Evolutionary conservation across 345 rosid species (phyloP), one percentile per base, ranked within the genome.

Genomic region (Noccaea bulbosa): DNA sequence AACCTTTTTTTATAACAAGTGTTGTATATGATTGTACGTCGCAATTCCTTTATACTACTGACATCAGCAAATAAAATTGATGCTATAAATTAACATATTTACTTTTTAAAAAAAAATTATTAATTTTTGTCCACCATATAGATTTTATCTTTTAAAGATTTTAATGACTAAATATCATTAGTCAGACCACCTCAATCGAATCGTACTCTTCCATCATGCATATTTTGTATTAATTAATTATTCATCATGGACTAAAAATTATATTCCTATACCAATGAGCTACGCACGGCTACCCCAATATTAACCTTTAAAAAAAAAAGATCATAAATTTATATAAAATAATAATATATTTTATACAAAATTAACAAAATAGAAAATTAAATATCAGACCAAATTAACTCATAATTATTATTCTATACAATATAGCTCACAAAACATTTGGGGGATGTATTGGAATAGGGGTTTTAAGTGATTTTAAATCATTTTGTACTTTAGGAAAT

Each of bases 111-210:
- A 24, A 24, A 24, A 24, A 24, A 24, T 24, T 24, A 24, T 16
- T 6, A 20, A 43, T 24, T 24, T 24, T 24, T 60, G 66, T 61
- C 11, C 24, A 61, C n/a, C 24, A 44, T 9, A 14, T 24, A 4
- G 63, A 39, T 34, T 11, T 72, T 57, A 56, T 6, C 44, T 39
- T 57, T 48, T 17, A 16, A 16, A 54, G 40, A 45, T 72, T 63
- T 57, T 47, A 57, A 40, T 57, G 53, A 16, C 56, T 63, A 65
- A 15, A 33, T 56, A 66, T 40, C 61, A 33, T 40, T 58, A 49
- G 17, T 73, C 20, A 66, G 62, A 45, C 71, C 77, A 73, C 65
- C 33, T 34, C 66, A 56, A 49, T 50, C 61, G 22, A 58, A 50
- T 66, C 45, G 12, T 40, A 39, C 54, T 41, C n/a, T 56, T 12